These are phyloP conservation scores for Ananas comosus DNA, from an alignment of 176 grass and related monocot genomes.

Conservation along the genomic window DNA sequence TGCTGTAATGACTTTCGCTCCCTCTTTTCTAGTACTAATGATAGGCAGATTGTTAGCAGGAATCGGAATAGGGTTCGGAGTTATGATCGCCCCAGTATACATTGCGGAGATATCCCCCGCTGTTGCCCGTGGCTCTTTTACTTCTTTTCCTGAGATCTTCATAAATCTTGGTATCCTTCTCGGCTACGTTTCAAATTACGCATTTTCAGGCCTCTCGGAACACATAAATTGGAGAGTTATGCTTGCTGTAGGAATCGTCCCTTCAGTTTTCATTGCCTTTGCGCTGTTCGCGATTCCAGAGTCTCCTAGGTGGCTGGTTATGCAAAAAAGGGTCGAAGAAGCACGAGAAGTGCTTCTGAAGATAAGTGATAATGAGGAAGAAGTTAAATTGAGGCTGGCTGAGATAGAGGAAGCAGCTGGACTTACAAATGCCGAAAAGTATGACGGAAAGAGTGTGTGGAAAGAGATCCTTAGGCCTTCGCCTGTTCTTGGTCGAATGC, in stretches of 20 bases:
- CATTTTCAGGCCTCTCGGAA: constrained; percentile 58
- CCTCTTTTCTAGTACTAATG: constrained; percentile 59
- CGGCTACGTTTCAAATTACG: constrained; percentile 78
- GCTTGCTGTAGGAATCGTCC: constrained; percentile 76
- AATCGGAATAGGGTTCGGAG: constrained; percentile 64
- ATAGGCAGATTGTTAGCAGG: constrained; percentile 64
- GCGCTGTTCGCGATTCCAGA: constrained; percentile 67
- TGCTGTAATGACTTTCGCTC: constrained; percentile 56
- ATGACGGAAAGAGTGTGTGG: constrained; percentile 45
- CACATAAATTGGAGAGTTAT: constrained; percentile 77
- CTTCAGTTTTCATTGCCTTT: constrained; percentile 59
- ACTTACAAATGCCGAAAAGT: constrained; percentile 3
- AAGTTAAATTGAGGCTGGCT: constrained; percentile 35
- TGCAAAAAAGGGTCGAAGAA: constrained; percentile 41
- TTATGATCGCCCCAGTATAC: constrained; percentile 84
- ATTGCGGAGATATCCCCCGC: constrained; percentile 80
- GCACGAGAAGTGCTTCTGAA: constrained; percentile 45
- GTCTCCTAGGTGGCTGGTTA: constrained; percentile 71
- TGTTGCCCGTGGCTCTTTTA: constrained; percentile 35
- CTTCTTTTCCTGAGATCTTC: constrained; percentile 89
- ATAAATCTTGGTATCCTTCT: constrained; percentile 79
- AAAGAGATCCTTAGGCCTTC: constrained; percentile 49
- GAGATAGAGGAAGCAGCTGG: constrained; percentile 56
- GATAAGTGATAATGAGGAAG: constrained; percentile 40
- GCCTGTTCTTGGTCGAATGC: constrained; percentile 41